phyloP scores from a whole-genome alignment of 208 protist genomes.

The Trypanosoma rangeli region DNA sequence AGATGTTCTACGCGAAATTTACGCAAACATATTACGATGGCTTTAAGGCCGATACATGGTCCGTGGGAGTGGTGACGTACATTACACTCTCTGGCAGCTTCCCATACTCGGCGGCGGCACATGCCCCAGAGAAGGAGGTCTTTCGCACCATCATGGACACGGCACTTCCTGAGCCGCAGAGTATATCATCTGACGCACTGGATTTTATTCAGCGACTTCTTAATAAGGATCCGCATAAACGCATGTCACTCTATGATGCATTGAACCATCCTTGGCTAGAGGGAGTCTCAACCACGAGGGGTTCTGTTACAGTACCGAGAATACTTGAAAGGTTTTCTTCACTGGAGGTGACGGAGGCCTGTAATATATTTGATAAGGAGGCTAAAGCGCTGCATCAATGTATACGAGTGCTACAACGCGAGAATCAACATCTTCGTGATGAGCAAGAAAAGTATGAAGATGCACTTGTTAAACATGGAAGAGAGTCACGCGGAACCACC shows the following conservation, averaged over 20 bases:
- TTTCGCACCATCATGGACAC: constrained; percentile 90
- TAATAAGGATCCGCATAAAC: constrained; percentile 89
- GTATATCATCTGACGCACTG: constrained; percentile 63
- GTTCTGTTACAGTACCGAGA: constrained; percentile 67
- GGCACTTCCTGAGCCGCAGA: constrained; percentile 69
- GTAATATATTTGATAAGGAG: constrained; percentile 72
- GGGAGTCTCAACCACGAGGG: constrained; percentile 62
- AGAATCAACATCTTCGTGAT: constrained; percentile 59
- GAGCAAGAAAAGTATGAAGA: constrained; percentile 48
- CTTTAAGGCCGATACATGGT: constrained; percentile 95
- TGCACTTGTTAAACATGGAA: constrained; percentile 27
- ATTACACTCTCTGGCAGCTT: constrained; percentile 96
- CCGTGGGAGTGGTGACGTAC: constrained; percentile 96
- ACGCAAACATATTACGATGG: constrained; percentile 93
- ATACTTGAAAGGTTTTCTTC: constrained; percentile 44
- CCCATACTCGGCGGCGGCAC: constrained; percentile 93
- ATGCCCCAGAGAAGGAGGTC: constrained; percentile 88
- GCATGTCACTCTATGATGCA: constrained; percentile 83
- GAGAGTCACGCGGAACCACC: constrained; percentile 19
- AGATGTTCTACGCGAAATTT: constrained; percentile 94
- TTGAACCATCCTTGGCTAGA: constrained; percentile 89
- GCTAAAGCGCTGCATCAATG: constrained; percentile 65
- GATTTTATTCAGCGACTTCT: constrained; percentile 85
- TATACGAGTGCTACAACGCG: constrained; percentile 72
- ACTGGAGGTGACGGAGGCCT: constrained; percentile 62